Evolutionary conservation across 352 stramenopile species (phyloP).

Genomic region (Globisporangium heterothallicum): DNA sequence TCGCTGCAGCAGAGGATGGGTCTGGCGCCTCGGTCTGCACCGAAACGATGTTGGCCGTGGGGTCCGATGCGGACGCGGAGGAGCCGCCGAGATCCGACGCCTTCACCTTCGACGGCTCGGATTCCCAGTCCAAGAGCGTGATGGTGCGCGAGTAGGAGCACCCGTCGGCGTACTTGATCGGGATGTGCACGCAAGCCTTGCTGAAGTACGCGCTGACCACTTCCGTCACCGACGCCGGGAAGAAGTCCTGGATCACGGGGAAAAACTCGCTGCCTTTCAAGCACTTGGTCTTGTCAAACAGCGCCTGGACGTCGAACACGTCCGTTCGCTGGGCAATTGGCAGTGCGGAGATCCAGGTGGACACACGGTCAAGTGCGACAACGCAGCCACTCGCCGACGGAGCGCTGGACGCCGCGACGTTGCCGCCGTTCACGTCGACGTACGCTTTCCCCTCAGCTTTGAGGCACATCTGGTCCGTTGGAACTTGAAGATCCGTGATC

Average conservation of each 20-base stretch:
- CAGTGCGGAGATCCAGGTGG: slow-evolving; percentile 37
- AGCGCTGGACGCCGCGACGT: slow-evolving; percentile 18
- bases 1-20: not conserved
- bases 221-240: slow-evolving; percentile 23
- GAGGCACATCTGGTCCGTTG: slow-evolving; percentile 45
- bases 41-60: slow-evolving; percentile 12
- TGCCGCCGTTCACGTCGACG: slow-evolving; percentile 29
- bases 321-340: slow-evolving; percentile 24
- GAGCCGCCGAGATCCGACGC: slow-evolving; percentile 4
- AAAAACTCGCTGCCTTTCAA: slow-evolving; percentile 38
- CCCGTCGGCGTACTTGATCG: slow-evolving; percentile 43
- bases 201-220: slow-evolving; percentile 31
- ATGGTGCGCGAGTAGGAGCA: slow-evolving; percentile 44
- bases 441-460: slow-evolving; percentile 44
- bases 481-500: slow-evolving; percentile 40
- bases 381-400: slow-evolving; percentile 39
- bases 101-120: slow-evolving; percentile 25
- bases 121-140: slow-evolving; percentile 45
- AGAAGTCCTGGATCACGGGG: slow-evolving; percentile 27
- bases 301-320: slow-evolving; percentile 27
- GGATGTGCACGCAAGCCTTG: slow-evolving; percentile 41
- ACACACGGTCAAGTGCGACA: slow-evolving; percentile 37
- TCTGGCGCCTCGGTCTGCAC: slow-evolving; percentile 4
- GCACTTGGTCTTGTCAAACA: slow-evolving; percentile 36
- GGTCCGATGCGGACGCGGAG: not conserved